A percentile compares a stretch with the other conserved stretches of the same genome.
Conservation (phyloP, 2,329 filamentous ascomycete genomes). For the Cladophialophora chaetospira region DNA sequence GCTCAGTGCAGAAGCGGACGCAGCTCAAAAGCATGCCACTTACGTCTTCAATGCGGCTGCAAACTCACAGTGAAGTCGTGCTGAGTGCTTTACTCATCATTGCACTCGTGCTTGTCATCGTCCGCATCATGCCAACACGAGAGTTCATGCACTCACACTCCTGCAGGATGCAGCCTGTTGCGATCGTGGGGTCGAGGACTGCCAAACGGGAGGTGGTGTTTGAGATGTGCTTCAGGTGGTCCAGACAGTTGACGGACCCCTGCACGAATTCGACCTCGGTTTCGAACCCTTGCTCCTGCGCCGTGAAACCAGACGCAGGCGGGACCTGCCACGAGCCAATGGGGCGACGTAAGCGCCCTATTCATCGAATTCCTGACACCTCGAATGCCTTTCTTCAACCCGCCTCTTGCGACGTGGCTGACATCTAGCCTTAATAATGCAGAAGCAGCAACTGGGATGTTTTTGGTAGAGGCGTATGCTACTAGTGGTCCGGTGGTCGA, state of each 20-base stretch:
- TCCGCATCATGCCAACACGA: too few species aligned
- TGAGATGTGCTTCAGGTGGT: constrained; percentile 5
- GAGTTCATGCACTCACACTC: too few species aligned
- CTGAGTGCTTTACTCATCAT: too few species aligned
- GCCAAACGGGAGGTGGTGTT: constrained; percentile 10
- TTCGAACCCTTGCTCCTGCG: background rate
- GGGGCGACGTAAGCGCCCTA: background rate
- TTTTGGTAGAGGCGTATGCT: background rate
- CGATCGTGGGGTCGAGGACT: constrained; percentile 4
- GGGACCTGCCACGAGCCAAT: background rate
- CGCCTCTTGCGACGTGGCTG: background rate
- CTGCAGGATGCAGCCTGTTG: background rate
- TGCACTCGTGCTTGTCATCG: too few species aligned
- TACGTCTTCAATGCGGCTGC: too few species aligned
- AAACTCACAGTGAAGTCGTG: too few species aligned
- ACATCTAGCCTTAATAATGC: background rate
- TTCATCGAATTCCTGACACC: background rate
- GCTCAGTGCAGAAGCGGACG: background rate
- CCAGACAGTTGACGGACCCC: background rate
- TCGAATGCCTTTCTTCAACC: background rate
- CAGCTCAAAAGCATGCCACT: background rate
- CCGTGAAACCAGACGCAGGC: background rate
- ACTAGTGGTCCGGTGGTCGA: background rate
- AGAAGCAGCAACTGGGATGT: background rate
- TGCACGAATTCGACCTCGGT: constrained; percentile 6